Evolutionary conservation across 495 filamentous ascomycete genomes (phyloP), one percentile per base, ranked within the genome.

Genomic region (Neurospora intermedia): DNA sequence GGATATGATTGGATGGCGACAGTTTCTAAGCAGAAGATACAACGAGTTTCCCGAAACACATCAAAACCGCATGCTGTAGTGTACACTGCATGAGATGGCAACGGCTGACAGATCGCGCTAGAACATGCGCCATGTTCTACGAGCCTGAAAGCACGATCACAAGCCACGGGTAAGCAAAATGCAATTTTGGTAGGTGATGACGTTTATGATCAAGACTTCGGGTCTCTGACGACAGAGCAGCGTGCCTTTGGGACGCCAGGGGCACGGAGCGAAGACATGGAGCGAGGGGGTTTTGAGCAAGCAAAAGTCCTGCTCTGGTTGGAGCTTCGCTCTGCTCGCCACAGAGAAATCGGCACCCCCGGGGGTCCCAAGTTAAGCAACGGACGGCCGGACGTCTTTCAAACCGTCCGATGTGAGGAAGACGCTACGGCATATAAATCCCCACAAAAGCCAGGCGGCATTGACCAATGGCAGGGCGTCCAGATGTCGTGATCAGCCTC

Each of bases 401-500:
- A 62, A 62, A 62, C 27, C 54, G 54, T 66, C 27, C 54, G 54
- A 66, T 66, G 54, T 66, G 54, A 31, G 54, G 15, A 41, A 73
- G 45, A 70, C 73, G 18, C n/a, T 54, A 9, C 66, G 69, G 66
- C 48, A 59, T 13, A 31, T 40, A 69, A 69, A 75, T 74, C 74
- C 78, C 79, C 78, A 79, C 77, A 78, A 73, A 75, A 76, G 72
- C 35, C 38, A 4, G 46, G 35, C 40, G 6, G 4, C 6, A 74
- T 76, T 75, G 79, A 38, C 79, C 79, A 81, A 81, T 81, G 70
- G 76, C 2, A 79, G 45, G 4, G 46, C 43, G 43, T 27, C 76
- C 45, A 75, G 79, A 81, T 81, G 79, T 80, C 79, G 79, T 80
- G 78, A 81, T 81, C 78, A 75, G 74, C 73, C 74, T 76, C 71